Evolutionary conservation across 2,329 filamentous ascomycete species (phyloP), one percentile per base, ranked within the genome.

Genomic region (Alternaria arbusti): DNA sequence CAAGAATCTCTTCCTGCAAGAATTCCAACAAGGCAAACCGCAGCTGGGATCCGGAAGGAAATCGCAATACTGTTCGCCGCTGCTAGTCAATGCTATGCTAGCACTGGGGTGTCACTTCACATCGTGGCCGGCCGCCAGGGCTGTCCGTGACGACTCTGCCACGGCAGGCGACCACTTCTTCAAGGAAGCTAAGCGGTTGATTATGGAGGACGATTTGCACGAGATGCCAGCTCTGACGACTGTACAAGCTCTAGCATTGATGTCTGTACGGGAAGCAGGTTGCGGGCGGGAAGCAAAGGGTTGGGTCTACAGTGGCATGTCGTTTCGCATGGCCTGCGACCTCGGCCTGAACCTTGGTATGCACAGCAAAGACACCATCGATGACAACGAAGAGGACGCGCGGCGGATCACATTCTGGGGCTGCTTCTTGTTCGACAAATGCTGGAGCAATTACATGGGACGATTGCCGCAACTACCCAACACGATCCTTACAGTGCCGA

Each of bases 251-350:
- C 83, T 98, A 58, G 94, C 94, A 0, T 84, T 98, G 66, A 97
- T 99, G 94, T 97, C 94, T 8, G 95, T 98, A 1, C 87, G 96
- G 64, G 96, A 99, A 82, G 96, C 95, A 3, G 96, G 96, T 1
- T 98, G 95, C 78, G 95, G 93, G 0, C 87, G 95, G 45, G 96
- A 98, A 81, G 93, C 93, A 43, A 97, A 96, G 79, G 96, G 96
- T 1, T 99, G 96, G 96, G 94, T 97, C 4, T 98, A 98, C 79
- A 97, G 93, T 73, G 95, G 96, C 54, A 97, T 99, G 92, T 96
- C 92, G 74, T 98, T 99, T 78, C 90, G 96, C 47, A 98, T 99
- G 95, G 95, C 94, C 0, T 92, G 91, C 78, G 96, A 99, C 73
- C 87, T 99, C 67, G 96, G 96, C 0, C 84, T 99, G 57, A 97